A percentile compares a stretch with the other conserved stretches of the same genome.
These are phyloP conservation scores for Stagonosporopsis cucurbitacearum DNA, from an alignment of 2,329 filamentous ascomycete species.

Conservation along the genomic window DNA sequence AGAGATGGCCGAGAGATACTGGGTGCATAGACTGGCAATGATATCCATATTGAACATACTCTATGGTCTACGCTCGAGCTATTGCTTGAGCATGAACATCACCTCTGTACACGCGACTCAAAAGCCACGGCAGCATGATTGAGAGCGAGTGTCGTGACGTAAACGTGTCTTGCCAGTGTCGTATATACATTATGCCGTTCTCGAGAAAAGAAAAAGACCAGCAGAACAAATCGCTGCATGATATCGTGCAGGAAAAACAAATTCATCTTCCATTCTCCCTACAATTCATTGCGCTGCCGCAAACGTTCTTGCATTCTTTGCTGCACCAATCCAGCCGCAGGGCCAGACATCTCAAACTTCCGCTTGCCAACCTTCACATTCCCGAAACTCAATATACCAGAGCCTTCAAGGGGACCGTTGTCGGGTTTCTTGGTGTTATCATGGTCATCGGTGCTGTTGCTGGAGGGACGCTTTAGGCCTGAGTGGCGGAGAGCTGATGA, in stretches of 20 bases:
- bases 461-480: conserved; percentile 14
- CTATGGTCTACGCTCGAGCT: neutral
- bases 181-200: conserved; percentile 30
- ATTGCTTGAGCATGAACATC: neutral
- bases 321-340: conserved; percentile 44
- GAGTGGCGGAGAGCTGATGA: conserved; percentile 7
- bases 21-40: conserved; percentile 13
- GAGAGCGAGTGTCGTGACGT: neutral
- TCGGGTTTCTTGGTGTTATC: neutral
- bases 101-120: neutral
- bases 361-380: conserved; percentile 40
- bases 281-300: conserved; percentile 41
- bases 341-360: conserved; percentile 44
- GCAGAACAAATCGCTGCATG: conserved; percentile 22
- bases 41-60: conserved; percentile 7
- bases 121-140: neutral
- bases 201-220: neutral
- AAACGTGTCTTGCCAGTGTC: conserved; percentile 19
- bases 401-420: neutral
- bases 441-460: conserved; percentile 3
- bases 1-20: neutral
- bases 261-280: conserved; percentile 16
- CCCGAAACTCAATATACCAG: conserved; percentile 12
- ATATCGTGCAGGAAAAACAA: conserved; percentile 23
- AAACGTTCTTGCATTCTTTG: conserved; percentile 38